Percentiles rank a stretch among this genome's conserved stretches.
Evolutionary conservation across 2,329 filamentous ascomycete species (phyloP).

Genomic region (Trichoderma gracile): DNA sequence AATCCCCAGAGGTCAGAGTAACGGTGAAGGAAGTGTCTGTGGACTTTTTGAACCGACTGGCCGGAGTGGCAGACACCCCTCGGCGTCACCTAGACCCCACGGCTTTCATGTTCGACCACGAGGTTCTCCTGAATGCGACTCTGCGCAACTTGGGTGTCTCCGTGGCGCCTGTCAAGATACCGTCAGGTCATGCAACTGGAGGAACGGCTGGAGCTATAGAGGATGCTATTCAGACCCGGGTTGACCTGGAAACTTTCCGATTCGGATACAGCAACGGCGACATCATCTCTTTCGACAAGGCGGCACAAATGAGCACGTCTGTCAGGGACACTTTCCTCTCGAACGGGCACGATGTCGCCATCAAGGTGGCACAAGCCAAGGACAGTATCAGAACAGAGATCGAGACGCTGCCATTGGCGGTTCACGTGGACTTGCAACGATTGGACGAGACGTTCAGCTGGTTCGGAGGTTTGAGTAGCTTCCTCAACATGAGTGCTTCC

Average conservation of each 20-base stretch:
- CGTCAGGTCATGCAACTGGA: conserved; percentile 25
- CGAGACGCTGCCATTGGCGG: conserved; percentile 72
- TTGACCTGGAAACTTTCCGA: conserved; percentile 58
- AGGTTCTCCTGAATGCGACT: conserved; percentile 54
- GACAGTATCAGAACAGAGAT: conserved; percentile 60
- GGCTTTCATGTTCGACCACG: conserved; percentile 46
- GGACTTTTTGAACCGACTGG: conserved; percentile 56
- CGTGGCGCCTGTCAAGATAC: conserved; percentile 31
- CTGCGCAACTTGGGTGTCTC: conserved; percentile 47
- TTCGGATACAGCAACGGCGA: conserved; percentile 64
- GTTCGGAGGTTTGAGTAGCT: conserved; percentile 88
- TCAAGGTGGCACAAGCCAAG: conserved; percentile 51
- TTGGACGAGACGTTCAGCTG: conserved; percentile 85
- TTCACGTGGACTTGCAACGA: conserved; percentile 75
- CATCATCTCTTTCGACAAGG: conserved; percentile 63
- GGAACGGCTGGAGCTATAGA: conserved; percentile 33
- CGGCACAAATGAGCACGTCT: conserved; percentile 59
- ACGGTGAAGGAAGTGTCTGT: conserved; percentile 53
- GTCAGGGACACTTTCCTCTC: conserved; percentile 59
- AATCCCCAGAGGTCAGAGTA: conserved; percentile 46
- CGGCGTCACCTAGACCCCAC: conserved; percentile 47
- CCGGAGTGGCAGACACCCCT: conserved; percentile 53
- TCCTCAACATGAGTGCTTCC: conserved; percentile 84
- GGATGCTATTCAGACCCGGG: conserved; percentile 36
- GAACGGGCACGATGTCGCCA: conserved; percentile 57